These are phyloP conservation scores for Pistacia atlantica DNA, from an alignment of 345 rosid species.

Conservation along the genomic window DNA sequence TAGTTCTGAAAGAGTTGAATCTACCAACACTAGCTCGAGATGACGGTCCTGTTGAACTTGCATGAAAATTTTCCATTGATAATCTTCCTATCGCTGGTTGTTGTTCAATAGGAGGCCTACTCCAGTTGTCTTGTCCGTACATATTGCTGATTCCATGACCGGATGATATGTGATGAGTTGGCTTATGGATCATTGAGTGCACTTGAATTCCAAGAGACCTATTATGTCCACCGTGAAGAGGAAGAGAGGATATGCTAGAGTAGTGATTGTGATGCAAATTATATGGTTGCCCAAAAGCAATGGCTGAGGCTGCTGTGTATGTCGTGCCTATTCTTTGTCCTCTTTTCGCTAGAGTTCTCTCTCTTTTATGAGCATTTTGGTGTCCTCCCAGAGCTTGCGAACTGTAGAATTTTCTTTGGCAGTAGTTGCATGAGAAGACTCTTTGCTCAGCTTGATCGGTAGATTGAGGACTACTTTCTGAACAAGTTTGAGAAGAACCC, in stretches of 20 bases:
- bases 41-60: constrained; percentile 16
- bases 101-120: constrained; percentile 47
- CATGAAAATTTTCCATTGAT: constrained; percentile 33
- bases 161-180: constrained; percentile 24
- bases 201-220: constrained; percentile 67
- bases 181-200: constrained; percentile 66
- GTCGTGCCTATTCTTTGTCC: constrained; percentile 47
- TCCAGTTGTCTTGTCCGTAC: constrained; percentile 45
- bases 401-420: constrained; percentile 85
- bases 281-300: constrained; percentile 57
- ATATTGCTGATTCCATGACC: constrained; percentile 31
- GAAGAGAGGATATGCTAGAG: constrained; percentile 50
- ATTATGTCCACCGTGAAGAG: constrained; percentile 49
- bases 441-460: constrained; percentile 40
- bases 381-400: constrained; percentile 95
- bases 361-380: constrained; percentile 88
- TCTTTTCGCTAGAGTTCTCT: constrained; percentile 77
- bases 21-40: constrained; percentile 37
- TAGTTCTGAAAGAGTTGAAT: constrained; percentile 38
- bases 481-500: constrained; percentile 24
- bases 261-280: constrained; percentile 30
- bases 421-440: constrained; percentile 82
- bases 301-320: constrained; percentile 28
- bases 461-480: constrained; percentile 27
- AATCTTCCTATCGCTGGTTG: constrained; percentile 63